Percentiles rank a stretch among this genome's conserved stretches.
phyloP scores from a whole-genome alignment of 2,329 filamentous ascomycete genomes.

The Arthrobotrys conoides region DNA sequence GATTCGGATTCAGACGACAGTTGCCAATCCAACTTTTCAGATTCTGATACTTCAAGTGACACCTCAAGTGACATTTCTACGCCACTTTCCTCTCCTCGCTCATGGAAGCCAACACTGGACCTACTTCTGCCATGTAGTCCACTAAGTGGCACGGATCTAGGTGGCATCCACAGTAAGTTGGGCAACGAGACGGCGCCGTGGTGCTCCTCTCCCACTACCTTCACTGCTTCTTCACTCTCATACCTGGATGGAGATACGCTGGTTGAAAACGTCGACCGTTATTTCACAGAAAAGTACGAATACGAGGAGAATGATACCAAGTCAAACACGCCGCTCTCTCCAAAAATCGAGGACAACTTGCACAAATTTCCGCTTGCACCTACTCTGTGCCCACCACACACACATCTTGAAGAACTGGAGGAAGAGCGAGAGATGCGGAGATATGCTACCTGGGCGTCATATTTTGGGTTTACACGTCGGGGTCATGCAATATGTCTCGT shows the following conservation, averaged over 20 bases:
- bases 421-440: conserved; percentile 44
- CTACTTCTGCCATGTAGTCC: conserved; percentile 22
- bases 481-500: conserved; percentile 55
- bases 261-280: conserved; percentile 23
- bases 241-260: conserved; percentile 34
- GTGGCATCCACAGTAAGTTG: background rate
- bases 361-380: background rate
- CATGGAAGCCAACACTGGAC: conserved; percentile 1
- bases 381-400: background rate
- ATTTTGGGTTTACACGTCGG: conserved; percentile 62
- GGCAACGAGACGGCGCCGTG: background rate
- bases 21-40: conserved; percentile 4
- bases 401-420: background rate
- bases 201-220: conserved; percentile 35
- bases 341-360: background rate
- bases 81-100: conserved; percentile 2
- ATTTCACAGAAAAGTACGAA: background rate
- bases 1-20: conserved; percentile 9
- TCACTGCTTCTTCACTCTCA: conserved; percentile 1
- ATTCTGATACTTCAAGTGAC: conserved; percentile 9
- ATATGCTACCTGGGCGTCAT: conserved; percentile 59
- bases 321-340: background rate
- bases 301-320: conserved; percentile 12
- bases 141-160: background rate
- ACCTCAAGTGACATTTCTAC: background rate